Evolutionary conservation across 768 basidiomycete genomes (phyloP).

Genomic region (Auriscalpium orientale): DNA sequence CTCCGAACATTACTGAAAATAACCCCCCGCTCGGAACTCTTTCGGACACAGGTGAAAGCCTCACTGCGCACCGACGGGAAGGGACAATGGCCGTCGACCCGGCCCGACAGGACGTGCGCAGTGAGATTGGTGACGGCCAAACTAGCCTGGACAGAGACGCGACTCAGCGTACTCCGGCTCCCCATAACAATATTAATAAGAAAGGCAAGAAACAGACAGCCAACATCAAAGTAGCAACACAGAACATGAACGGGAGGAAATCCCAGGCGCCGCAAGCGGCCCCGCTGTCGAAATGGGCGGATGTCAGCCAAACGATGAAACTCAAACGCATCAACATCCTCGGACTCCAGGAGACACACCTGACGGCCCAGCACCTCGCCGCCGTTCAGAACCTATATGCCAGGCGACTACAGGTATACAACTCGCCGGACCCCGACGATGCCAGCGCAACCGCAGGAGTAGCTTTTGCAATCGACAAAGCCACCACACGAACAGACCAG

Average conservation of each 20-base stretch:
- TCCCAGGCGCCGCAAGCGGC: neutral
- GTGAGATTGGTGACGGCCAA: neutral
- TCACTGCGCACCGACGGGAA: no score
- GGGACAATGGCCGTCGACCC: no score
- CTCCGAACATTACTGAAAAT: neutral
- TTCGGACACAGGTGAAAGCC: no score
- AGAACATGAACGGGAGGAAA: neutral
- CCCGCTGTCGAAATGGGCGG: neutral
- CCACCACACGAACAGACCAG: neutral
- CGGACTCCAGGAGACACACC: conserved; percentile 1
- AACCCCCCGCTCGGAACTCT: neutral
- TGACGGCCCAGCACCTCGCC: neutral
- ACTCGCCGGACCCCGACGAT: neutral
- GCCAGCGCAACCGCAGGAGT: neutral
- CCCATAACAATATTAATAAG: no score
- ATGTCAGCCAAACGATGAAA: neutral
- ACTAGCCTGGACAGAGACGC: neutral
- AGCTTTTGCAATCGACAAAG: neutral
- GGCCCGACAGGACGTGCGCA: no score
- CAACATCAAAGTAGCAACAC: neutral
- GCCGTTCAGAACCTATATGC: neutral
- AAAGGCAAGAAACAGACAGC: neutral
- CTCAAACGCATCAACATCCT: neutral
- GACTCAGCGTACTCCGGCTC: neutral
- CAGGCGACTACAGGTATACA: neutral